phyloP scores from a whole-genome alignment of 257 asterid genomes.

The Solanum lignicaule region DNA sequence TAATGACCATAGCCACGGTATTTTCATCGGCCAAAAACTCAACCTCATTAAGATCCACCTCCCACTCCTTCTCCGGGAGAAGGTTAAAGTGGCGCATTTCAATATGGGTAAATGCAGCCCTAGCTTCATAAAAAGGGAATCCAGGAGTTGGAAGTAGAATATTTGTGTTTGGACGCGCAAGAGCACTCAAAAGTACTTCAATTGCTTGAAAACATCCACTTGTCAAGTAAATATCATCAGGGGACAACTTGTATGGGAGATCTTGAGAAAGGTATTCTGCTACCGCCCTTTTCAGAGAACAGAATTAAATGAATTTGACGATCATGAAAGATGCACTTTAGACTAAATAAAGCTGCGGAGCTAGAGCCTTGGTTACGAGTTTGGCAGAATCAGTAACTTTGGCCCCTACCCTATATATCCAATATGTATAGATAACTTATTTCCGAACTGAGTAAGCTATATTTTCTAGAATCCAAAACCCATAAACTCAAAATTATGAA shows the following conservation, averaged over 20 bases:
- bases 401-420: too few species aligned
- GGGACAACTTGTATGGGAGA: constrained; percentile 46
- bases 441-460: background rate
- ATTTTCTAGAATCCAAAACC: background rate
- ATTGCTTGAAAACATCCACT: constrained; percentile 58
- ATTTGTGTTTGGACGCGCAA: constrained; percentile 54
- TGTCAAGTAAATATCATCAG: constrained; percentile 44
- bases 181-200: constrained; percentile 35
- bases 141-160: constrained; percentile 60
- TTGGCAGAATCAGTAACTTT: too few species aligned
- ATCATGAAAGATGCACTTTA: background rate
- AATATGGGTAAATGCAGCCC: constrained; percentile 34
- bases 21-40: constrained; percentile 58
- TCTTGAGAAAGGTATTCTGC: constrained; percentile 75
- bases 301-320: background rate
- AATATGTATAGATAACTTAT: too few species aligned
- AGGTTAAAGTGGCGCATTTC: constrained; percentile 62
- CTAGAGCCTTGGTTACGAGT: too few species aligned
- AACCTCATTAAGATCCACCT: constrained; percentile 44
- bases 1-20: constrained; percentile 55
- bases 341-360: too few species aligned
- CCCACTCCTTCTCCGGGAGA: constrained; percentile 48
- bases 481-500: too few species aligned
- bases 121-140: constrained; percentile 49
- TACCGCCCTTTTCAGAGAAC: constrained; percentile 40